These are phyloP conservation scores for Candida labiduridarum DNA, from an alignment of 1,139 yeast genomes.

Conservation along the genomic window DNA sequence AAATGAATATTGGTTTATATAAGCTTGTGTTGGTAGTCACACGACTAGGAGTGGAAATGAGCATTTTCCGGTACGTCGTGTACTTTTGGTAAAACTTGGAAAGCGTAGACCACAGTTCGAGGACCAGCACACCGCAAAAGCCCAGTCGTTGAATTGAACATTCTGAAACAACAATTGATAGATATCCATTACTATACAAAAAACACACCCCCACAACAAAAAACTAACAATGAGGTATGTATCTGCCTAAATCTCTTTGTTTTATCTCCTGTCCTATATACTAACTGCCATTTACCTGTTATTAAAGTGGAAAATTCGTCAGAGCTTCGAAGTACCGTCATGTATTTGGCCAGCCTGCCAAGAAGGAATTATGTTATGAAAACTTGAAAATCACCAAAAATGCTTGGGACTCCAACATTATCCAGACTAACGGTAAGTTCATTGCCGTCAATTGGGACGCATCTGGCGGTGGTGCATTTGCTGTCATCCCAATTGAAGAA, in stretches of 20 bases:
- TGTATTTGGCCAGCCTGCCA: constrained; percentile 89
- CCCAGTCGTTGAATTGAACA: background rate
- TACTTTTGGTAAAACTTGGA: too few species aligned
- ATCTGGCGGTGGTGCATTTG: constrained; percentile 97
- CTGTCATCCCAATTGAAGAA: constrained; percentile 82
- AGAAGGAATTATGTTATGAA: constrained; percentile 86
- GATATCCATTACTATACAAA: background rate
- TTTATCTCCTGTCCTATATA: background rate
- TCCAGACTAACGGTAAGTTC: constrained; percentile 78
- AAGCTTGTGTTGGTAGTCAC: too few species aligned
- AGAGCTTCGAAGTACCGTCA: constrained; percentile 97
- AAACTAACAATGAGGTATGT: too few species aligned
- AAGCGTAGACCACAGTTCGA: too few species aligned
- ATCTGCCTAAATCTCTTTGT: background rate
- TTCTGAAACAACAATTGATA: background rate
- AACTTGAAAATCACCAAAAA: constrained; percentile 83
- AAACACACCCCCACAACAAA: background rate
- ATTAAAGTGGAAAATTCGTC: constrained; percentile 79
- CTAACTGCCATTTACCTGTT: background rate
- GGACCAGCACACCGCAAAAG: background rate
- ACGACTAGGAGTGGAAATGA: too few species aligned
- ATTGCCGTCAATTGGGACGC: constrained; percentile 90
- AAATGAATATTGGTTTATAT: too few species aligned
- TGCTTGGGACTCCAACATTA: constrained; percentile 94
- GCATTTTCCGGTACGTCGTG: too few species aligned